Evolutionary conservation across 2,329 filamentous ascomycete genomes (phyloP).

Genomic region (Cercospora brassicicola): DNA sequence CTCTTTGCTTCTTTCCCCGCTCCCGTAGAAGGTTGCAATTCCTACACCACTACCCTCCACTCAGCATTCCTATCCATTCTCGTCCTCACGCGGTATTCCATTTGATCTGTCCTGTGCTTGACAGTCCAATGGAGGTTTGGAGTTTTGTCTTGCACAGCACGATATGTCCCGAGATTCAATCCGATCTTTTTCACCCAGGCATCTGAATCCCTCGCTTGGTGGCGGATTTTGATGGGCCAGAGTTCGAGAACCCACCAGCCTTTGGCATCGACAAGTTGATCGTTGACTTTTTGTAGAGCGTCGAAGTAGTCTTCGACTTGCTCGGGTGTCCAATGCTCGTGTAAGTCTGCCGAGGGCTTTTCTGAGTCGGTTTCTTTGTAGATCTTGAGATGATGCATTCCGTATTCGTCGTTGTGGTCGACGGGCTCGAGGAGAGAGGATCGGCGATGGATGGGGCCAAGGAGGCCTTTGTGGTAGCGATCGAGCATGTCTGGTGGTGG

Average conservation of each 20-base stretch:
- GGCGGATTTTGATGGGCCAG: conserved; percentile 46
- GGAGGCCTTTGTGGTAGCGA: conserved; percentile 37
- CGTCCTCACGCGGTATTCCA: conserved; percentile 40
- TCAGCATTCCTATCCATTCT: conserved; percentile 33
- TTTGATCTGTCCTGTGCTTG: conserved; percentile 39
- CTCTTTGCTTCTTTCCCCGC: background rate
- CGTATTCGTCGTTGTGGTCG: conserved; percentile 25
- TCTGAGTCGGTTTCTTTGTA: conserved; percentile 16
- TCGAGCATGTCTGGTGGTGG: conserved; percentile 43
- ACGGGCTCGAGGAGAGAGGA: conserved; percentile 26
- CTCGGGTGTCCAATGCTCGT: conserved; percentile 40
- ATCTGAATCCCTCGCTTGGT: conserved; percentile 37
- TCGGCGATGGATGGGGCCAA: conserved; percentile 40
- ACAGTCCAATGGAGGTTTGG: conserved; percentile 51
- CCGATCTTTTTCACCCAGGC: conserved; percentile 43
- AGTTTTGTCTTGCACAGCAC: conserved; percentile 40
- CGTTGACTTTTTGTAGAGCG: conserved; percentile 44
- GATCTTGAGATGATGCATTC: conserved; percentile 31
- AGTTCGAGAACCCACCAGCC: conserved; percentile 49
- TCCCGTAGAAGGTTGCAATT: background rate
- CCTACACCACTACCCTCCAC: conserved; percentile 33
- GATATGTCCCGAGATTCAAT: conserved; percentile 44
- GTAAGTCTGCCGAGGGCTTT: conserved; percentile 17
- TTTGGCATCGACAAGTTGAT: conserved; percentile 42
- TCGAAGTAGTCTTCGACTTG: conserved; percentile 49